Base-by-base conservation (phyloP, 768 basidiomycete species). In the Suillus spraguei region DNA sequence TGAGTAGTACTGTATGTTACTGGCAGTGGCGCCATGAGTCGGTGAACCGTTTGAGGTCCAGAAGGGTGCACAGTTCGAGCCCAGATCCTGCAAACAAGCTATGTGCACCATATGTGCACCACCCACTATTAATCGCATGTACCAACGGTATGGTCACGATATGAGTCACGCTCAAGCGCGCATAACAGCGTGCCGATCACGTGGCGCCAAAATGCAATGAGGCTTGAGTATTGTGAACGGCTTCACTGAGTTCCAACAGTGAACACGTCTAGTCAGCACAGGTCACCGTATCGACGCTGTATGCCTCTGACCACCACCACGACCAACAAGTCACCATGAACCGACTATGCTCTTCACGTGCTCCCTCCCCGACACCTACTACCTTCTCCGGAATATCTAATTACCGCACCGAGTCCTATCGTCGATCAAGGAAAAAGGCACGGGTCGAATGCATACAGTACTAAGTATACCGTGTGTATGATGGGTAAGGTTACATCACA, bases 351-450 rank as follows among this genome's bases (percentile, higher is more conserved):
- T 80, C 82, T 16, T 70, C 76, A 33, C 81, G 90, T 66, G 84
- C 85, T 4, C 81, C 89, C 36, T 92, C 91, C 6, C 92, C 94
- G 2, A 93, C 94, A 0, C 90, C 90, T 38, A 94, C 94, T 0
- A 81, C 92, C 3, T 94, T 91, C 82, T 94, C 93, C 28, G 92
- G 91, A 61, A 92, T 95, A 46, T 95, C 93, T 20, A 92, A 88
- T 79, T 95, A 95, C 78, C 88, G 88, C 69, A 88, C 87, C 6
- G 91, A 93, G 47, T 87, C 89, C 2, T 92, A 91, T 77, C 82
- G 87, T 17, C 90, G 7, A 76, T 88, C 73, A 80, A 80, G 65
- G 85, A 87, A 70, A 84, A 83, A 70, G 62, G 66, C 36, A 73
- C n/a, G n/a, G n/a, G n/a, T n/a, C n/a, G n/a, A n/a, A n/a, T n/a